Evolutionary conservation across 306 rosid genomes (phyloP).

Genomic region (Vigna hirtella): DNA sequence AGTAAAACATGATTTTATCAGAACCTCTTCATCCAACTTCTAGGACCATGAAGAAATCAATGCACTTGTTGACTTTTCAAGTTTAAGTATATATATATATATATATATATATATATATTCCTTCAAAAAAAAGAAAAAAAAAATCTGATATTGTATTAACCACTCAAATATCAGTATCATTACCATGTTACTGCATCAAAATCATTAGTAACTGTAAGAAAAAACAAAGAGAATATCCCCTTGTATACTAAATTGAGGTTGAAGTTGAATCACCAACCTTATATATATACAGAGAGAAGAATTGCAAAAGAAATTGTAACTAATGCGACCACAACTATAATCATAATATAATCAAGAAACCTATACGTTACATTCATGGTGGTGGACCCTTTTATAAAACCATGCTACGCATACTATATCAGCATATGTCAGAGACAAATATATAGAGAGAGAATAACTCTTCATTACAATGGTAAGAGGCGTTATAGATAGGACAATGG

Average conservation of each 20-base stretch:
- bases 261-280: too few species aligned
- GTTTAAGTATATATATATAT: neutral
- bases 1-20: neutral
- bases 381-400: neutral
- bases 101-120: too few species aligned
- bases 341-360: neutral
- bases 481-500: neutral
- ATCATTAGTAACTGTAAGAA: neutral
- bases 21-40: slow-evolving; percentile 10
- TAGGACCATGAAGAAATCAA: neutral
- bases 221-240: neutral
- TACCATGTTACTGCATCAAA: neutral
- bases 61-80: slow-evolving; percentile 16
- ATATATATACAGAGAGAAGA: too few species aligned
- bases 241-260: neutral
- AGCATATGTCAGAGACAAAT: neutral
- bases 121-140: too few species aligned
- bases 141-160: neutral
- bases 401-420: neutral
- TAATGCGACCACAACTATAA: neutral
- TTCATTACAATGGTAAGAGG: slow-evolving; percentile 7
- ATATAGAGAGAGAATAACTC: neutral
- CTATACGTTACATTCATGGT: neutral
- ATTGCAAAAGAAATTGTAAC: too few species aligned
- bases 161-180: neutral